Percentiles rank a stretch among this genome's conserved stretches.
Evolutionary conservation across 164 flowering plant species (phyloP).

Genomic region (Vitis riparia): DNA sequence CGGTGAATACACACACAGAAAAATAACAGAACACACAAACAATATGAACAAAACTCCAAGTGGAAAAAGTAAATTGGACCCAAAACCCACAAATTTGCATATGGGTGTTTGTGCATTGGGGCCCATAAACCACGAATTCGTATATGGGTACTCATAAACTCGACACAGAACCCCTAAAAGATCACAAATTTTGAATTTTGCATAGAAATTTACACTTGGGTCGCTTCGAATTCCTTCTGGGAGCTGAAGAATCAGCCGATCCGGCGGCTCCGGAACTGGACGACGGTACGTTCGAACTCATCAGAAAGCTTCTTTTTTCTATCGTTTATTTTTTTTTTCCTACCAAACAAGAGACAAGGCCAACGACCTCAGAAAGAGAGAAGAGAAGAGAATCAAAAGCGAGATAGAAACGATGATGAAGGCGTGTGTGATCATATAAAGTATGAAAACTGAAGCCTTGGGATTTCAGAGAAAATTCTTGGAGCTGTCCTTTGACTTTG

Average conservation of each 20-base stretch:
- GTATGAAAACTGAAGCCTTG: too few species aligned
- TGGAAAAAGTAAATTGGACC: too few species aligned
- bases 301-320: constrained; percentile 5
- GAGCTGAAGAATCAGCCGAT: constrained; percentile 46
- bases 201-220: constrained; percentile 51
- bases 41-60: too few species aligned
- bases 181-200: constrained; percentile 6
- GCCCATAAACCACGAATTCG: not conserved
- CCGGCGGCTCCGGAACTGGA: constrained; percentile 48
- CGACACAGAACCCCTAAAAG: not conserved
- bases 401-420: too few species aligned
- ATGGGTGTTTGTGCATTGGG: not conserved
- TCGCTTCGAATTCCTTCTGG: constrained; percentile 53
- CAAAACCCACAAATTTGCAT: too few species aligned
- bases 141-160: not conserved
- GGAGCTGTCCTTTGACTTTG: too few species aligned
- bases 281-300: constrained; percentile 40
- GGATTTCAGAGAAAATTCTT: too few species aligned
- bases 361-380: too few species aligned
- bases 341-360: not conserved
- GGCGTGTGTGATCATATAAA: too few species aligned
- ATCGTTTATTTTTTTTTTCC: not conserved
- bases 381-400: too few species aligned
- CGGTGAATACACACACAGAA: too few species aligned
- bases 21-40: too few species aligned